Conservation (phyloP, 441 rosid species). For the Biscutella laevigata region DNA sequence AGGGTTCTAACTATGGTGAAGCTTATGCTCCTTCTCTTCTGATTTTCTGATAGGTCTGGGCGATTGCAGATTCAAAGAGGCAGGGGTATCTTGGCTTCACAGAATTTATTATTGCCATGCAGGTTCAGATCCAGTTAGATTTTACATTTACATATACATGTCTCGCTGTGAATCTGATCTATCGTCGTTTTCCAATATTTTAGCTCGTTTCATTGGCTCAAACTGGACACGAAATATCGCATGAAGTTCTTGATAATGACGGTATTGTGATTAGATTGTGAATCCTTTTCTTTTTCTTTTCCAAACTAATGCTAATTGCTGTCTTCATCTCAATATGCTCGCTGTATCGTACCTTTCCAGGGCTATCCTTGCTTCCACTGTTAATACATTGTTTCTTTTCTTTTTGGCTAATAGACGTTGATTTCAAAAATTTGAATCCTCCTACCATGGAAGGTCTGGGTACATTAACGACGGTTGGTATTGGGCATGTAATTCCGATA, state of each 20-base stretch:
- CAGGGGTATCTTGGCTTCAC: slow-evolving; percentile 75
- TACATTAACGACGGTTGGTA: slow-evolving; percentile 47
- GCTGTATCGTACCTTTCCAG: background rate
- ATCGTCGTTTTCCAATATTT: slow-evolving; percentile 12
- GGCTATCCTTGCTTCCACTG: background rate
- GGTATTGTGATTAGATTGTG: slow-evolving; percentile 26
- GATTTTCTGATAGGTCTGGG: slow-evolving; percentile 62
- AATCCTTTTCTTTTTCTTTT: background rate
- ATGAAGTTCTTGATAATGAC: slow-evolving; percentile 43
- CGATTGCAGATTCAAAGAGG: slow-evolving; percentile 74
- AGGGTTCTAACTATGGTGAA: background rate
- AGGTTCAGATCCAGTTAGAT: slow-evolving; percentile 34
- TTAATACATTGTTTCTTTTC: background rate
- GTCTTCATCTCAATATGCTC: background rate
- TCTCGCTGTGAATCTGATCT: slow-evolving; percentile 14
- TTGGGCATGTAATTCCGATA: background rate
- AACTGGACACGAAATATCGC: slow-evolving; percentile 56
- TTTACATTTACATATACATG: background rate
- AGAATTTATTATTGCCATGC: slow-evolving; percentile 78
- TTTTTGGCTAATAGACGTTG: slow-evolving; percentile 37
- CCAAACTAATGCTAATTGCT: background rate
- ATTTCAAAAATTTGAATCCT: slow-evolving; percentile 47
- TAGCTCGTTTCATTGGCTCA: slow-evolving; percentile 79
- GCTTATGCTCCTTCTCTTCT: slow-evolving; percentile 5
- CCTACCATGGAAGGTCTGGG: slow-evolving; percentile 76